A percentile compares a stretch with the other conserved stretches of the same genome.
Evolutionary conservation across 2,329 filamentous ascomycete genomes (phyloP).

Genomic region (Plectosphaerella cucumerina): DNA sequence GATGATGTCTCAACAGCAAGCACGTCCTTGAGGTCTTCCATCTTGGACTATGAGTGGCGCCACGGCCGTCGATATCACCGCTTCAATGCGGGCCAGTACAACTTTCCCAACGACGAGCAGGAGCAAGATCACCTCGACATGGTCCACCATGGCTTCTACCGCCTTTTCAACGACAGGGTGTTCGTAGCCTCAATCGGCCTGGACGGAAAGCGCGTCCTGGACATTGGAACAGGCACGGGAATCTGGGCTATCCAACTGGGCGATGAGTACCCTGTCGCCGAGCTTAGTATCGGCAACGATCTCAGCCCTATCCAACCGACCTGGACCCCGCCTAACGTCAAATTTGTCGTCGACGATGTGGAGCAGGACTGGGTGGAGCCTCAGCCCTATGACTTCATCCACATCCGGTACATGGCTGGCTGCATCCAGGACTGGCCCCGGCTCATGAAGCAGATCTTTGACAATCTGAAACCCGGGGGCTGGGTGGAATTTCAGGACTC

Average conservation of each 20-base stretch:
- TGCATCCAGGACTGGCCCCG: slow-evolving; percentile 23
- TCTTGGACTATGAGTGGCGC: slow-evolving; percentile 3
- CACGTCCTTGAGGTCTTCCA: slow-evolving; percentile 5
- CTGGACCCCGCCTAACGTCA: slow-evolving; percentile 65
- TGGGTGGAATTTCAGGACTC: slow-evolving; percentile 7
- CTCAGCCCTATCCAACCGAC: slow-evolving; percentile 18
- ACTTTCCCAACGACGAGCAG: slow-evolving; percentile 31
- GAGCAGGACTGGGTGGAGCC: slow-evolving; percentile 15
- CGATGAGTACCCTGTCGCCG: slow-evolving; percentile 16
- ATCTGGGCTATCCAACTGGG: slow-evolving; percentile 37
- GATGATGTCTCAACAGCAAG: slow-evolving; percentile 4
- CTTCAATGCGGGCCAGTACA: slow-evolving; percentile 12
- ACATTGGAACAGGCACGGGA: slow-evolving; percentile 19
- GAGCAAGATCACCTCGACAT: slow-evolving; percentile 35
- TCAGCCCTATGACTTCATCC: slow-evolving; percentile 4
- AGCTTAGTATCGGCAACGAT: slow-evolving; percentile 28
- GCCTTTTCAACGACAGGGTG: slow-evolving; percentile 20
- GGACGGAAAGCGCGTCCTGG: slow-evolving; percentile 9
- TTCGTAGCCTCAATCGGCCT: slow-evolving; percentile 2
- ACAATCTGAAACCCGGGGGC: slow-evolving; percentile 6
- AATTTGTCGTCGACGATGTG: slow-evolving; percentile 68
- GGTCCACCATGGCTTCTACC: slow-evolving; percentile 26
- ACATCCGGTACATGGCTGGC: slow-evolving; percentile 21
- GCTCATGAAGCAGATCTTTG: slow-evolving; percentile 5
- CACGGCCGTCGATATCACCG: slow-evolving; percentile 11